These are phyloP conservation scores for Asterochloris erici DNA, from an alignment of 139 green algal species.

Conservation along the genomic window DNA sequence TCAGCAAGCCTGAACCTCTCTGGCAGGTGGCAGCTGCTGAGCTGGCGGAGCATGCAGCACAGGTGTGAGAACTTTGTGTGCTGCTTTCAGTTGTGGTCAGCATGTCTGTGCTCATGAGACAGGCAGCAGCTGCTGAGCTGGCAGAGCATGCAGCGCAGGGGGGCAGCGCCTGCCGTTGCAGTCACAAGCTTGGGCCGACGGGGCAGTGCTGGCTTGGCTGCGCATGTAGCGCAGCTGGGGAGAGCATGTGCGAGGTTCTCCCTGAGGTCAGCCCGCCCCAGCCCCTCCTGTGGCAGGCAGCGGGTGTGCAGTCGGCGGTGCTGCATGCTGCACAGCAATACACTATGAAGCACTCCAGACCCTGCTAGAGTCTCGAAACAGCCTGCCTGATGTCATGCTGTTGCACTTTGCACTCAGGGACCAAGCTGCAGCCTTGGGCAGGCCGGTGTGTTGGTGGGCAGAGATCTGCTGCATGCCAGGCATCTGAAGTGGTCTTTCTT, in stretches of 20 bases:
- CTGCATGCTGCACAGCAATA: no score
- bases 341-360: no score
- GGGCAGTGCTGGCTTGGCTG: no score
- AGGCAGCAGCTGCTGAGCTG: constrained; percentile 49
- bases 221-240: not conserved
- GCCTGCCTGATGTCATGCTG: no score
- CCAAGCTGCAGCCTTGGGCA: no score
- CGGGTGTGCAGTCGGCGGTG: constrained; percentile 50
- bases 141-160: constrained; percentile 41
- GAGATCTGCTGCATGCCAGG: no score
- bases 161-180: not conserved
- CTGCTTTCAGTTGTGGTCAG: constrained; percentile 12
- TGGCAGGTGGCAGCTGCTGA: constrained; percentile 47
- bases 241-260: constrained; percentile 25
- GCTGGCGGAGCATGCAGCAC: constrained; percentile 51
- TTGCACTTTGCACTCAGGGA: no score
- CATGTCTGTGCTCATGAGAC: constrained; percentile 47
- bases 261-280: no score
- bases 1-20: constrained; percentile 41
- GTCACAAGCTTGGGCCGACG: not conserved
- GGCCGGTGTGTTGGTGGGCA: no score
- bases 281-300: constrained; percentile 41
- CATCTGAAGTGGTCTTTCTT: no score
- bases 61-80: constrained; percentile 3
- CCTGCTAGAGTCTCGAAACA: no score